These are phyloP conservation scores for Pythium grandisporangium DNA, from an alignment of 352 stramenopile species.

Conservation along the genomic window DNA sequence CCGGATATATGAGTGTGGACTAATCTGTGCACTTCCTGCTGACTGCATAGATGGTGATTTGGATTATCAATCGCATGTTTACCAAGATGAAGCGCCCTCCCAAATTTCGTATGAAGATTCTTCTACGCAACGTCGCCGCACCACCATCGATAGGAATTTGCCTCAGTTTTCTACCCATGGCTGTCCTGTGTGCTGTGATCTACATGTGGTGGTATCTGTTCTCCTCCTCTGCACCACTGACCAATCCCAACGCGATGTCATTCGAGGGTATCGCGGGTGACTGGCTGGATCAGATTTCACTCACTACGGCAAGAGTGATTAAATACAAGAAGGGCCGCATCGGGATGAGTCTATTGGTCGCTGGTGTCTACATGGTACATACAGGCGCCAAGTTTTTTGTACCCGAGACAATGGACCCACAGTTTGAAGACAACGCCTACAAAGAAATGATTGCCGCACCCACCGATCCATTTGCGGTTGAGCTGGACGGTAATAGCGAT, in stretches of 20 bases:
- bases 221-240: slow-evolving; percentile 32
- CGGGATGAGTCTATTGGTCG: slow-evolving; percentile 69
- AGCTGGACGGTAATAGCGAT: slow-evolving; percentile 45
- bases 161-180: slow-evolving; percentile 52
- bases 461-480: slow-evolving; percentile 45
- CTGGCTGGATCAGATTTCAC: slow-evolving; percentile 84
- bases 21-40: too few species aligned
- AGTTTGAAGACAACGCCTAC: slow-evolving; percentile 70
- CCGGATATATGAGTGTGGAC: too few species aligned
- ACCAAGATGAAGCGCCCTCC: slow-evolving; percentile 94
- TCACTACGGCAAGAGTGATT: slow-evolving; percentile 64
- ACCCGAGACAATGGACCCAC: slow-evolving; percentile 72
- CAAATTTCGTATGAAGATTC: slow-evolving; percentile 85
- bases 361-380: slow-evolving; percentile 79
- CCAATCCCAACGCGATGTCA: slow-evolving; percentile 36
- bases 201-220: slow-evolving; percentile 80
- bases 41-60: slow-evolving; percentile 74
- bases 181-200: slow-evolving; percentile 43
- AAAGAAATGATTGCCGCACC: slow-evolving; percentile 44
- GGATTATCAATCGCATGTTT: slow-evolving; percentile 90
- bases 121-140: slow-evolving; percentile 86
- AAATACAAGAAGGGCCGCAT: slow-evolving; percentile 85
- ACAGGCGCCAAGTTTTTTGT: slow-evolving; percentile 63
- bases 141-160: slow-evolving; percentile 79
- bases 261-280: slow-evolving; percentile 84